Evolutionary conservation across 805 yeast species (phyloP), one percentile per base, ranked within the genome.

Genomic region (Cyberlindnera euphorbiae): DNA sequence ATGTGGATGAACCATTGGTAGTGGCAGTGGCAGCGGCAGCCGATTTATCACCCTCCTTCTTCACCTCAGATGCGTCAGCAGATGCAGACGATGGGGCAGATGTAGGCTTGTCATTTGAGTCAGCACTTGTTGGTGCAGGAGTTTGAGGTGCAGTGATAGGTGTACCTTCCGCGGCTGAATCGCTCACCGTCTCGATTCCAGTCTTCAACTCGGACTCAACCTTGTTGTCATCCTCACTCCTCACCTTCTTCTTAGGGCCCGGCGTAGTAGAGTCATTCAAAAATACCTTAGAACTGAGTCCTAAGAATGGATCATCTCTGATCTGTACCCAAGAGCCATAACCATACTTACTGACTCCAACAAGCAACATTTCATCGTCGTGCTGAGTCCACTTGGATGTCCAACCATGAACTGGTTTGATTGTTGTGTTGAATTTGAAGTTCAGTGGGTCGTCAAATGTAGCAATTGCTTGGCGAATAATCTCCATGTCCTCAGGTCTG

Each of bases 241-340:
- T n/a, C n/a, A n/a, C 42, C 17, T 63, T 59, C 39, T 57, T 62
- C 36, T 59, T 57, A 35, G 52, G 58, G 47, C 59, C 62, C 19
- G 55, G 63, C 8, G 54, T 47, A 15, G 62, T 45, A 30, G 58
- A 60, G 39, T 75, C 79, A 38, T 69, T 75, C 49, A 93, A 67
- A 52, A 77, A 93, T 47, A 93, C 64, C 65, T 87, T 93, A 49
- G 87, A 86, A 43, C 86, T 83, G 42, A 93, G 67, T 9, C 88
- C 89, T 40, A 93, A 69, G 35, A 86, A 72, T 2, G 98, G 97
- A 62, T 93, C 98, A 62, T 93, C 99, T 55, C 98, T 71, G 30
- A 93, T 89, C 53, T 84, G 89, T 3, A 73, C 58, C 98, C 98
- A 93, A 1, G 96, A 80, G 13, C 97, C 97, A 59, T 87, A 89